Base-by-base conservation (phyloP, 2,329 filamentous ascomycete species). In the Penicillium glabrum region DNA sequence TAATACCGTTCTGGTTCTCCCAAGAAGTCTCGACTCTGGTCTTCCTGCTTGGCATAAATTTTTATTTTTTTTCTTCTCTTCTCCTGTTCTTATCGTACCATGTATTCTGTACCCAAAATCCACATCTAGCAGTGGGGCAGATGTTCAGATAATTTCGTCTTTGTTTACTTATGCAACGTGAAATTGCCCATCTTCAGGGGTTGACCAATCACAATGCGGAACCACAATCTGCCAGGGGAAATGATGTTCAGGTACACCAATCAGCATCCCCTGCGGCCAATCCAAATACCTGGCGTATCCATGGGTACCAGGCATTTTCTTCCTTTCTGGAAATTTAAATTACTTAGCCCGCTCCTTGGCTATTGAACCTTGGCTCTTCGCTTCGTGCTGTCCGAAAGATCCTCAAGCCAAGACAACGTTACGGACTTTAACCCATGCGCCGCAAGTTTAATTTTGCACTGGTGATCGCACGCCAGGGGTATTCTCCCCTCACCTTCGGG, bases 211-310 rank as follows among this genome's bases (percentile, higher is more conserved):
- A 69, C 3, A 21, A 10, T 27, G 9, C 19, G 6, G 16, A 53
- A 23, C 27, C 16, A 31, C 44, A 26, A 21, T 27, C 5, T 39
- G 14, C 35, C 44, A 48, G 53, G 57, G 60, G 56, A 41, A 53
- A 49, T 46, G 45, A 46, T 47, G 46, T 53, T 57, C 69, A 71
- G 69, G 69, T 43, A 72, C 70, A 66, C 69, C 69, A 72, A 71
- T 71, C 66, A 72, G 2, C 7, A 23, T 21, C 7, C 6, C 21
- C 44, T 4, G 33, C n/a, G 21, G 11, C 48, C 60, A 13, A 51
- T 59, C 62, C 43, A 64, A 56, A 63, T 62, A 51, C 59, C 54
- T 57, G 27, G 44, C 53, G 58, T 63, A 61, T 64, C 59, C 63
- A 64, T 61, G 59, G 64, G 57, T 57, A 61, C 56, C 51, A 21